Evolutionary conservation across 768 basidiomycete species (phyloP).

Genomic region (Trametes elegans): DNA sequence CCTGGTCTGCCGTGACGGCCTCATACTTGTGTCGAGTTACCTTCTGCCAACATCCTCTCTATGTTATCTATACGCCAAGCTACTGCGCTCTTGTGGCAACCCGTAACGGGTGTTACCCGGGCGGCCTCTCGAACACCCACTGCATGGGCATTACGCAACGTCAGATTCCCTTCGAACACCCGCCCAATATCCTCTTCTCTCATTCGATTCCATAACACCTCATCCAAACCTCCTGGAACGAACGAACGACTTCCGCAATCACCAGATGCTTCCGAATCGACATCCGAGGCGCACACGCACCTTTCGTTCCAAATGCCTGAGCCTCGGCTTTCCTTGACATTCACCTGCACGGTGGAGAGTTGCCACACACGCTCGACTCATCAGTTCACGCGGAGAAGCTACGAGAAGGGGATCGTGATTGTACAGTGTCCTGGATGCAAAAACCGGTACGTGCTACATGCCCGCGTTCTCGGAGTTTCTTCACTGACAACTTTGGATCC

Average conservation of each 20-base stretch:
- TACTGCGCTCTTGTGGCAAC: conserved; percentile 2
- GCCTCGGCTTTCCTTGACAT: conserved; percentile 71
- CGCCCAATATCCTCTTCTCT: conserved; percentile 10
- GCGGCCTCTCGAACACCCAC: not conserved
- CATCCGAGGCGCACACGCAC: conserved; percentile 11
- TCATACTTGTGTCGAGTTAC: no score
- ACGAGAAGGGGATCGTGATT: conserved; percentile 86
- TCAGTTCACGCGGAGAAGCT: conserved; percentile 80
- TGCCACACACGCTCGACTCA: conserved; percentile 85
- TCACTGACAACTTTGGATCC: conserved; percentile 30
- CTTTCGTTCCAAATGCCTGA: conserved; percentile 42
- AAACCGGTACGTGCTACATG: conserved; percentile 57
- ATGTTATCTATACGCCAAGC: conserved; percentile 7
- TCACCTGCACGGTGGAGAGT: conserved; percentile 78
- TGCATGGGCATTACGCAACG: not conserved
- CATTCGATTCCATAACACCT: not conserved
- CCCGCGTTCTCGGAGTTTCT: not conserved
- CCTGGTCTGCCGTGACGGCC: no score
- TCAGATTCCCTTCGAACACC: not conserved
- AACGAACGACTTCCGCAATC: not conserved
- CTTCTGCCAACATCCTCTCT: not conserved
- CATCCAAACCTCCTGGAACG: not conserved
- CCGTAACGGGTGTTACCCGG: not conserved
- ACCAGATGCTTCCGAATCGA: not conserved
- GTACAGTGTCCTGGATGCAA: conserved; percentile 90